A percentile compares a stretch with the other conserved stretches of the same genome.
Conservation (phyloP, 1,284 basidiomycete species). For the Schizophyllum commune region DNA sequence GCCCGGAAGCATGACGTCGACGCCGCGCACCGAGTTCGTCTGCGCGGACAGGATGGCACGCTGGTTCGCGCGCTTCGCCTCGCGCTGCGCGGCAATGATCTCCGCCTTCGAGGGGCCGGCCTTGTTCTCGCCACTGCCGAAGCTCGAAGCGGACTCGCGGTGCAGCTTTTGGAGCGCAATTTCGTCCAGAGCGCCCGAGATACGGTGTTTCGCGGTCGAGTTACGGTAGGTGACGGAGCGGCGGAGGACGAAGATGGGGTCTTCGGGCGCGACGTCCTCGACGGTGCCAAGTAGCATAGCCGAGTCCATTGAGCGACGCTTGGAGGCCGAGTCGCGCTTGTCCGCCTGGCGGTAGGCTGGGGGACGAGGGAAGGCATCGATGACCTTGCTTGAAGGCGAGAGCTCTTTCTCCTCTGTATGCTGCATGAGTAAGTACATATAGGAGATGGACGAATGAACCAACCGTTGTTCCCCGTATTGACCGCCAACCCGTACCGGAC, state of each 20-base stretch:
- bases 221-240: conserved; percentile 66
- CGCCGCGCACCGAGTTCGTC: conserved; percentile 75
- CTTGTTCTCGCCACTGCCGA: conserved; percentile 14
- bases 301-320: conserved; percentile 87
- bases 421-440: conserved; percentile 7
- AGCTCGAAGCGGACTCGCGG: conserved; percentile 49
- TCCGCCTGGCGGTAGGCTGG: conserved; percentile 64
- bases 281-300: conserved; percentile 58
- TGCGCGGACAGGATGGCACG: conserved; percentile 81
- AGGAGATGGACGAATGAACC: conserved; percentile 16
- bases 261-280: conserved; percentile 74
- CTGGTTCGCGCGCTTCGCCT: conserved; percentile 77
- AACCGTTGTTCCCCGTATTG: conserved; percentile 53
- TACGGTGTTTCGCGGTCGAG: conserved; percentile 55
- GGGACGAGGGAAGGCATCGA: conserved; percentile 78
- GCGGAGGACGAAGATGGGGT: conserved; percentile 86
- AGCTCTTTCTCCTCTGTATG: conserved; percentile 60
- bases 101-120: conserved; percentile 66
- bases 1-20: conserved; percentile 81
- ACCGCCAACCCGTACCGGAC: conserved; percentile 77
- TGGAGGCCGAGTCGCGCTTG: conserved; percentile 47
- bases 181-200: conserved; percentile 70
- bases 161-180: conserved; percentile 64
- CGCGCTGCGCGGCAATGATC: conserved; percentile 89
- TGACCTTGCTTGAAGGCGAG: conserved; percentile 67